Evolutionary conservation across 1,284 basidiomycete species (phyloP), one percentile per base, ranked within the genome.

Genomic region (Lignosus rhinocerotis): DNA sequence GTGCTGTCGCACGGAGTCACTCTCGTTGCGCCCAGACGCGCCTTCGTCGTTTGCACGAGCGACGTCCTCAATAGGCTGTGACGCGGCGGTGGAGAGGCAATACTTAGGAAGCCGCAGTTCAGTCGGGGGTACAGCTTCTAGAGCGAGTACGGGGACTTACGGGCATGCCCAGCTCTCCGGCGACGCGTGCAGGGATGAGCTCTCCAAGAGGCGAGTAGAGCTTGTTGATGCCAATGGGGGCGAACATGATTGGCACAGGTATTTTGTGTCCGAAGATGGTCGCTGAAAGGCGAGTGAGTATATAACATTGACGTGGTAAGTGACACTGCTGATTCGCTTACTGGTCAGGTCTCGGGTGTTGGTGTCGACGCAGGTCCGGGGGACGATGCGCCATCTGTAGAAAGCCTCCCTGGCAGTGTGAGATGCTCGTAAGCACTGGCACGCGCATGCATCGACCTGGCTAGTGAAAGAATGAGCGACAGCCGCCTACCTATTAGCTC

Each of bases 171-270:
- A 86, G 74, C 60, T 85, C 81, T 2, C 79, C 79, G 0, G 84
- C 83, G 10, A 85, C 78, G 55, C 76, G 77, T 0, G 83, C 84
- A 2, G 83, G 80, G 11, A 82, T 75, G 12, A 84, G 72, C 62
- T 86, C 84, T 3, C 83, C 84, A 3, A 72, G 64, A 1, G 77
- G 76, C 39, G 75, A 73, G 65, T 84, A 84, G 44, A 85, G 74
- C 68, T 83, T 83, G 69, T 83, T 84, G 62, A 86, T 82, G 0
- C 83, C 84, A 48, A 86, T 81, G 2, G 83, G 83, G 0, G 82
- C 80, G 61, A 86, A 82, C 39, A 80, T 67, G 54, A 86, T 79
- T 3, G 83, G 83, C 0, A 80, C 80, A 11, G 80, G 77, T 49
- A 85, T 77, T 25, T 68, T 73, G 64, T 83, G 80, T 0, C 83